Conservation (phyloP, 1,284 basidiomycete species). For the Trichosporon asahii region DNA sequence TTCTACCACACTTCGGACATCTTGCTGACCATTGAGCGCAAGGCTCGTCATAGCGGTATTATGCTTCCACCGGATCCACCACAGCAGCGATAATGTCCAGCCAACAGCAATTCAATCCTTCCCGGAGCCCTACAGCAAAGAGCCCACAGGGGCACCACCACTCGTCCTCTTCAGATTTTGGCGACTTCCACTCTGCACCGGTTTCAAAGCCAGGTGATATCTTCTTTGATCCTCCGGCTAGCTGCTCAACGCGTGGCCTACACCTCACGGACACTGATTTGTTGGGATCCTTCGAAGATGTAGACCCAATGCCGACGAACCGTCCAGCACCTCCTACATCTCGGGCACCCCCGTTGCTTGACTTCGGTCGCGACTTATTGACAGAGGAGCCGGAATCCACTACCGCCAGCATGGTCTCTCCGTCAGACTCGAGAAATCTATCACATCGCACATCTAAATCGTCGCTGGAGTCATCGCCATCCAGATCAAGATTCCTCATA, state of each 20-base stretch:
- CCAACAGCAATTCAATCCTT: neutral
- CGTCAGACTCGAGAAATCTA: neutral
- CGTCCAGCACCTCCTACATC: neutral
- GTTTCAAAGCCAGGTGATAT: neutral
- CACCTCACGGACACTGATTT: constrained; percentile 31
- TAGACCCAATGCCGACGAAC: neutral
- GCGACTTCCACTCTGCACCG: constrained; percentile 23
- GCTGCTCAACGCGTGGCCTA: neutral
- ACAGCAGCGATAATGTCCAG: neutral
- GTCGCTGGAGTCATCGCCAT: constrained; percentile 14
- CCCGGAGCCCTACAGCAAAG: neutral
- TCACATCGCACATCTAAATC: neutral
- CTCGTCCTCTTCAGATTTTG: constrained; percentile 25
- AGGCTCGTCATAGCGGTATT: neutral
- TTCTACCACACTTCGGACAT: too few species aligned
- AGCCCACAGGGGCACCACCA: constrained; percentile 6
- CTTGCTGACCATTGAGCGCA: neutral
- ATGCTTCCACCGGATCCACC: neutral
- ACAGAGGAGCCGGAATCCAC: constrained; percentile 16
- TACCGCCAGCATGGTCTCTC: neutral
- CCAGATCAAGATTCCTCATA: constrained; percentile 10
- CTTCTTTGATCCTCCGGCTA: neutral
- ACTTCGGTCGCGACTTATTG: constrained; percentile 5
- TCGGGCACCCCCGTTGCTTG: neutral
- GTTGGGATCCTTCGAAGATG: constrained; percentile 41